Evolutionary conservation across 2,329 filamentous ascomycete genomes (phyloP), one percentile per base, ranked within the genome.

Genomic region (Ascochyta clinopodiicola): DNA sequence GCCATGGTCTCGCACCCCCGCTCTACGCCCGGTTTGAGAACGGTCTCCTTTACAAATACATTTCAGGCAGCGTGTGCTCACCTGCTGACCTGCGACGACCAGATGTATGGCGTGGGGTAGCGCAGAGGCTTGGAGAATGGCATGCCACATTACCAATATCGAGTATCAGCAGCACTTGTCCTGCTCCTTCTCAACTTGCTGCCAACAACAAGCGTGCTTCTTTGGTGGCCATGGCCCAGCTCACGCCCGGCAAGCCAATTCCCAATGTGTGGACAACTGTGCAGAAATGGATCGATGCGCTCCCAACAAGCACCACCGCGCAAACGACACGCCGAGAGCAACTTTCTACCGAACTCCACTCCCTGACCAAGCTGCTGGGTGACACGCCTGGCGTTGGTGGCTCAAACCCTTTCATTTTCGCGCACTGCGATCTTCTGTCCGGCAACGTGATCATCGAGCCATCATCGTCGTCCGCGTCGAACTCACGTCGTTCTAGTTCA

Each of bases 191-290:
- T 44, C 69, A 72, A 60, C 60, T 71, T 49, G 60, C 63, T 58
- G 57, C 67, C 45, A 54, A 66, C 57, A 68, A 70, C 63, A 73
- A 72, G 63, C 72, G 69, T 71, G 68, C 70, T 50, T 75, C 73
- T 24, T 62, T 75, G 55, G 69, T 66, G 35, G 72, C 71, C 52
- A 71, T 72, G 62, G 70, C 75, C 43, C 61, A 68, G 55, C 67
- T 77, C 60, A 86, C 86, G 21, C 86, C 86, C 40, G 86, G 86
- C 57, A 91, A 88, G 70, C 87, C 88, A 5, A 82, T 86, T n/a
- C 91, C 92, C 17, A 97, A 96, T 74, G 80, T 96, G 51, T 99
- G 95, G 95, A 92, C 91, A 6, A 92, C 96, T 31, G 90, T 97
- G 84, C 92, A 96, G 75, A 96, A 93, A 78, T 99, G 95, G 95